A percentile compares a stretch with the other conserved stretches of the same genome.
These are phyloP conservation scores for Pseudopithomyces maydicus DNA, from an alignment of 2,329 filamentous ascomycete species.

Conservation along the genomic window DNA sequence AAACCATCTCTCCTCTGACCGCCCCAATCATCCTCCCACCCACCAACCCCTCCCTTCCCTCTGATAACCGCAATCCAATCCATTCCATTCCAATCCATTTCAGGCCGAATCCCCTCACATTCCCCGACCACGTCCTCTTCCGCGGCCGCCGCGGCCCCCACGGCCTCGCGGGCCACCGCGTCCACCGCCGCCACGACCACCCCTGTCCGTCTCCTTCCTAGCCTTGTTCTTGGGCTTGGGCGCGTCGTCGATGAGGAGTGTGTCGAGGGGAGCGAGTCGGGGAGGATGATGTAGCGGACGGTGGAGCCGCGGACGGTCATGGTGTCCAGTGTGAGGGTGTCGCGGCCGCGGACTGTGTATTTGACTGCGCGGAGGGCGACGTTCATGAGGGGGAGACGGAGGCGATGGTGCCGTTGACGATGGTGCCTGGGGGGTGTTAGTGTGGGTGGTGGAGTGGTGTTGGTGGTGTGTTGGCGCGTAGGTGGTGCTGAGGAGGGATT, in stretches of 20 bases:
- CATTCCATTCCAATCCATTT: background rate
- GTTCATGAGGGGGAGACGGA: slow-evolving; percentile 98
- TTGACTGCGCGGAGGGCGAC: slow-evolving; percentile 93
- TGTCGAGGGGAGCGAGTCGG: slow-evolving; percentile 95
- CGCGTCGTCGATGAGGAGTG: slow-evolving; percentile 91
- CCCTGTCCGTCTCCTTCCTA: slow-evolving; percentile 77
- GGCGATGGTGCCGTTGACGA: slow-evolving; percentile 94
- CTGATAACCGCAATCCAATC: background rate
- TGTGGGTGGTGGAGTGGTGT: background rate
- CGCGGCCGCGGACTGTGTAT: slow-evolving; percentile 89
- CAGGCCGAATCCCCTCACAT: slow-evolving; percentile 15
- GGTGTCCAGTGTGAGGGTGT: slow-evolving; percentile 85
- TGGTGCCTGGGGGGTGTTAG: slow-evolving; percentile 68
- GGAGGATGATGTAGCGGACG: slow-evolving; percentile 95
- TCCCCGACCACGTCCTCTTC: slow-evolving; percentile 49
- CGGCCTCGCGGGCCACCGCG: slow-evolving; percentile 57
- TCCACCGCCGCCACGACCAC: slow-evolving; percentile 52
- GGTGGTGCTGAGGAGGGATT: background rate
- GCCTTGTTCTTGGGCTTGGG: slow-evolving; percentile 99
- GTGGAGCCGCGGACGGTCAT: slow-evolving; percentile 97
- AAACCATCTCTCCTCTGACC: too few relatives aligned
- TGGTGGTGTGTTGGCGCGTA: background rate
- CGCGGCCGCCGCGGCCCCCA: slow-evolving; percentile 52
- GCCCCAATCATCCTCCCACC: too few relatives aligned
- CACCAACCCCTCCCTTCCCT: slow-evolving; percentile 4